Conservation (phyloP, 2,329 filamentous ascomycete species). For the Lachnellula cervina region DNA sequence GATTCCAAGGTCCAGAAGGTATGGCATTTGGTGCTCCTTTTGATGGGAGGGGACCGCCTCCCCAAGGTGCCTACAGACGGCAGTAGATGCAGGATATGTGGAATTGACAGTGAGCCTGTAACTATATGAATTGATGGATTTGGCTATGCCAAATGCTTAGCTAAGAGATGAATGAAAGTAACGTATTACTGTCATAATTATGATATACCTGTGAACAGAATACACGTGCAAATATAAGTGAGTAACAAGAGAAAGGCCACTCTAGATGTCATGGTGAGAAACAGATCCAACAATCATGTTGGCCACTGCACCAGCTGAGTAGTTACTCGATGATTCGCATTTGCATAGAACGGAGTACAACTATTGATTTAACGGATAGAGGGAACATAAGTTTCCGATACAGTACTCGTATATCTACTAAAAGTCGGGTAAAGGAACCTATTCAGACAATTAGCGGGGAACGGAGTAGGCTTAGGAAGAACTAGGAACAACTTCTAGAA, state of each 20-base stretch:
- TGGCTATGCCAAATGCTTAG: constrained; percentile 6
- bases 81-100: constrained; percentile 23
- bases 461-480: too few relatives aligned
- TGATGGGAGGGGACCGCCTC: constrained; percentile 52
- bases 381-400: constrained; percentile 21
- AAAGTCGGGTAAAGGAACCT: background rate
- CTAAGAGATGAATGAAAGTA: constrained; percentile 2
- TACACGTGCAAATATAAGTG: too few relatives aligned
- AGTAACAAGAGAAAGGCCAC: too few relatives aligned
- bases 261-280: too few relatives aligned
- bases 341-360: constrained; percentile 45
- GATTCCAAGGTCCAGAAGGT: constrained; percentile 51
- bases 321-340: constrained; percentile 51
- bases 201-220: background rate
- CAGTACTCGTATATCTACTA: background rate
- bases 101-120: constrained; percentile 7
- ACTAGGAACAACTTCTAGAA: too few relatives aligned
- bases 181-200: constrained; percentile 1
- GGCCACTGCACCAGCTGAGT: too few relatives aligned
- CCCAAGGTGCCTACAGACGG: constrained; percentile 42
- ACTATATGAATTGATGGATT: constrained; percentile 6
- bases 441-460: too few relatives aligned
- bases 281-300: too few relatives aligned
- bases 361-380: constrained; percentile 20
- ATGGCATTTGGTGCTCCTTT: constrained; percentile 47